Percentiles rank a stretch among this genome's conserved stretches.
Conservation (phyloP, 78 protist species). For the Dictyostelium citrinum region DNA sequence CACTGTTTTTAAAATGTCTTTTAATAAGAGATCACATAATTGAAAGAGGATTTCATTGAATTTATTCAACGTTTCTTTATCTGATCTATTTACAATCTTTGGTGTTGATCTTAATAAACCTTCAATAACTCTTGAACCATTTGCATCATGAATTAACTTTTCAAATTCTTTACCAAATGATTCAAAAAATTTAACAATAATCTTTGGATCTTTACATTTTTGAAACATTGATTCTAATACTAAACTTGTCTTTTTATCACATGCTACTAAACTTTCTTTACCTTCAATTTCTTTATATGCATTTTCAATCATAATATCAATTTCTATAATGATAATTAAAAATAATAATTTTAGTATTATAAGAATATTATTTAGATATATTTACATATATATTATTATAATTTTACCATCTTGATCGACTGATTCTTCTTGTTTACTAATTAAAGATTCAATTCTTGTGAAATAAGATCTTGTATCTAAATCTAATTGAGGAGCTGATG, state of each 20-base stretch:
- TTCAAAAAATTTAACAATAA: background rate
- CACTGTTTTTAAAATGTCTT: background rate
- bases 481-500: slow-evolving; percentile 3
- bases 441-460: slow-evolving; percentile 17
- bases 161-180: background rate
- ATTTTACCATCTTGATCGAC: slow-evolving; percentile 2
- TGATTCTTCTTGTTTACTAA: slow-evolving; percentile 6
- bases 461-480: slow-evolving; percentile 26
- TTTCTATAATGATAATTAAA: background rate
- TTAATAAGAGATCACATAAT: background rate
- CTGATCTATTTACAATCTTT: background rate
- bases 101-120: slow-evolving; percentile 6
- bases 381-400: background rate
- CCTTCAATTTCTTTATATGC: slow-evolving; percentile 29
- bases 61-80: background rate
- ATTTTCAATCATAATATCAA: slow-evolving; percentile 41
- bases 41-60: background rate
- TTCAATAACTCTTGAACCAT: slow-evolving; percentile 58
- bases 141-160: background rate
- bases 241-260: slow-evolving; percentile 23
- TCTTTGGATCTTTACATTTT: background rate
- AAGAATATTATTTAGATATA: background rate
- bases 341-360: background rate
- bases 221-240: slow-evolving; percentile 12
- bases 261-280: slow-evolving; percentile 25